These are phyloP conservation scores for Ziziphus jujuba DNA, from an alignment of 306 rosid genomes.

Conservation along the genomic window DNA sequence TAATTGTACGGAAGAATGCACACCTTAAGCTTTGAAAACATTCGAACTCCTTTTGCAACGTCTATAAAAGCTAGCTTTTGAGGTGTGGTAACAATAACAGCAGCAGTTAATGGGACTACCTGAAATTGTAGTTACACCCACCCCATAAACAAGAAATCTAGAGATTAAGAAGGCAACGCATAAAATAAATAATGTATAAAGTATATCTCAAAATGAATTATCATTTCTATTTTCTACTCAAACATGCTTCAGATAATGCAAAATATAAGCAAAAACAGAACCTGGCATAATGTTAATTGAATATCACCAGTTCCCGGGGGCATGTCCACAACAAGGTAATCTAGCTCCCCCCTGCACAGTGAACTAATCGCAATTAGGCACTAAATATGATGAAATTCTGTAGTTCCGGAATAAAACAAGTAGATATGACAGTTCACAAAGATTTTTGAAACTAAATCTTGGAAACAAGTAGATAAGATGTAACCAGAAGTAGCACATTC, in stretches of 20 bases:
- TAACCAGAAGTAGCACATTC: no score
- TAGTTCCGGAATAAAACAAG: not conserved
- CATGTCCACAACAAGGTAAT: constrained; percentile 94
- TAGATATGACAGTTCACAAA: not conserved
- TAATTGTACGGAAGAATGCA: constrained; percentile 23
- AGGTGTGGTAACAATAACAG: constrained; percentile 96
- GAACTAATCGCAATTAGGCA: constrained; percentile 29
- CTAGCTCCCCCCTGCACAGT: constrained; percentile 90
- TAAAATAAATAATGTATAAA: not conserved
- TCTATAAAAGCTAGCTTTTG: constrained; percentile 96
- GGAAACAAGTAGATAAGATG: not conserved
- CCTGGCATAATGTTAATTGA: constrained; percentile 98
- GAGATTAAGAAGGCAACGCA: not conserved
- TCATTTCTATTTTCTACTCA: not conserved
- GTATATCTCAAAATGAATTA: not conserved
- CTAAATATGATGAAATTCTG: constrained; percentile 1
- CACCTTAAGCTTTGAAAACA: constrained; percentile 99
- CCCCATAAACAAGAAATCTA: constrained; percentile 18
- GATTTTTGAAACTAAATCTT: constrained; percentile 1
- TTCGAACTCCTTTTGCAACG: constrained; percentile 98
- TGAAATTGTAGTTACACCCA: constrained; percentile 41
- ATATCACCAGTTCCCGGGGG: constrained; percentile 99
- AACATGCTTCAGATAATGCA: not conserved
- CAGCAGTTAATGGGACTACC: constrained; percentile 93
- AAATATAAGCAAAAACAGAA: constrained; percentile 24